Evolutionary conservation across 2,329 filamentous ascomycete genomes (phyloP).

Genomic region (Aphanocladium album): DNA sequence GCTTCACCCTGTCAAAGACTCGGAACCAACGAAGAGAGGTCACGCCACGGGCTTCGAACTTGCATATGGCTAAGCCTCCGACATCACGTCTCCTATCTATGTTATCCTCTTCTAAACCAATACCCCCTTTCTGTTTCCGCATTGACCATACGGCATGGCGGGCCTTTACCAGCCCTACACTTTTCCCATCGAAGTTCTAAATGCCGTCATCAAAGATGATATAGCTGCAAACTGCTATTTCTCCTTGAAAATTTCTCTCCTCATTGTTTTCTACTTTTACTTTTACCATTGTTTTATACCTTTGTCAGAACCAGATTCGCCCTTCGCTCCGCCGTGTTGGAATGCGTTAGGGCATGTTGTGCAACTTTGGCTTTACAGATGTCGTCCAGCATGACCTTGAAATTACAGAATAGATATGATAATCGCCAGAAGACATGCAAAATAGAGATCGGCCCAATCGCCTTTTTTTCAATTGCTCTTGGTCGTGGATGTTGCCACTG

Average conservation of each 20-base stretch:
- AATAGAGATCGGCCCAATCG: background rate
- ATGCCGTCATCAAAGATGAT: too few species aligned
- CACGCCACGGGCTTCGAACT: constrained; percentile 34
- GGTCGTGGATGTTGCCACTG: background rate
- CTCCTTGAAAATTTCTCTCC: too few species aligned
- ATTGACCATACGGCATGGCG: too few species aligned
- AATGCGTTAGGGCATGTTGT: background rate
- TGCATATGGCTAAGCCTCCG: constrained; percentile 28
- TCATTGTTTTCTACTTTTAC: constrained; percentile 11
- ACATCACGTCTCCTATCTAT: background rate
- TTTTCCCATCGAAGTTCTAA: too few species aligned
- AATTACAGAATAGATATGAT: background rate
- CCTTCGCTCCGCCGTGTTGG: too few species aligned
- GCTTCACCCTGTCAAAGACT: constrained; percentile 56
- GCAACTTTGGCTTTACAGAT: background rate
- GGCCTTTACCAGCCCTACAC: too few species aligned
- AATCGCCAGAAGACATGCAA: background rate
- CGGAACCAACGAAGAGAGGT: constrained; percentile 44
- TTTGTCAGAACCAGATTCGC: too few species aligned
- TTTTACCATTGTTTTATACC: constrained; percentile 6
- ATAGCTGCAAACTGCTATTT: too few species aligned
- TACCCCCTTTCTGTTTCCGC: background rate
- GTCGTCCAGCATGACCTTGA: background rate
- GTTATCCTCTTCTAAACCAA: background rate
- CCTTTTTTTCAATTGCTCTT: background rate